Conservation (phyloP, 2,329 filamentous ascomycete genomes). For the Grosmannia clavigera region DNA sequence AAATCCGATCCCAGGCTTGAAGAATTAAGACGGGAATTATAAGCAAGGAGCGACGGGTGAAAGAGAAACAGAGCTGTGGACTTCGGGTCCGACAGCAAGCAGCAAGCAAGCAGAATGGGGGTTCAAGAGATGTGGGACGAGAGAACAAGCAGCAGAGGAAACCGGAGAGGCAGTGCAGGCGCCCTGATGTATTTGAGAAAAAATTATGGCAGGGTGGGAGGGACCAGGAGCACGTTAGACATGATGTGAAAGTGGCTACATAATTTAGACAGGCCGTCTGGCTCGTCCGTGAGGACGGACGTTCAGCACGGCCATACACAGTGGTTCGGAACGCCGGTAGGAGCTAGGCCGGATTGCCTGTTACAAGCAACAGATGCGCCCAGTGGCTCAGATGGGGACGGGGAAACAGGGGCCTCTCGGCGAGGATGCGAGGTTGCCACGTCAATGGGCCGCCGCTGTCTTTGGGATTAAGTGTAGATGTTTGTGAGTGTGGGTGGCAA, state of each 20-base stretch:
- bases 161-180: conserved; percentile 25
- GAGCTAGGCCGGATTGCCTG: conserved; percentile 37
- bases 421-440: neutral
- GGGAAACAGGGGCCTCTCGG: neutral
- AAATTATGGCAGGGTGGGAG: neutral
- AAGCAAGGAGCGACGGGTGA: neutral
- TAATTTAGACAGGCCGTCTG: neutral
- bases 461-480: no score
- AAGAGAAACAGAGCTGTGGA: neutral
- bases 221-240: neutral
- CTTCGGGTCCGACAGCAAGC: neutral
- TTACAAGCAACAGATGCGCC: conserved; percentile 27
- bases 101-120: no score
- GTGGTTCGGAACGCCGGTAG: conserved; percentile 36
- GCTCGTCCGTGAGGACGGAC: neutral
- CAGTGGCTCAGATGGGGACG: conserved; percentile 15
- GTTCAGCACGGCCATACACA: conserved; percentile 25
- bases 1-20: neutral
- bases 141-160: conserved; percentile 27
- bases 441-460: neutral
- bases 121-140: conserved; percentile 25
- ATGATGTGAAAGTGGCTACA: neutral
- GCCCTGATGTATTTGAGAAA: neutral
- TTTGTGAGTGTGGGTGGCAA: neutral
- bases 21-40: neutral